These are phyloP conservation scores for Bacidia rubella DNA, from an alignment of 495 filamentous ascomycete genomes.

Conservation along the genomic window DNA sequence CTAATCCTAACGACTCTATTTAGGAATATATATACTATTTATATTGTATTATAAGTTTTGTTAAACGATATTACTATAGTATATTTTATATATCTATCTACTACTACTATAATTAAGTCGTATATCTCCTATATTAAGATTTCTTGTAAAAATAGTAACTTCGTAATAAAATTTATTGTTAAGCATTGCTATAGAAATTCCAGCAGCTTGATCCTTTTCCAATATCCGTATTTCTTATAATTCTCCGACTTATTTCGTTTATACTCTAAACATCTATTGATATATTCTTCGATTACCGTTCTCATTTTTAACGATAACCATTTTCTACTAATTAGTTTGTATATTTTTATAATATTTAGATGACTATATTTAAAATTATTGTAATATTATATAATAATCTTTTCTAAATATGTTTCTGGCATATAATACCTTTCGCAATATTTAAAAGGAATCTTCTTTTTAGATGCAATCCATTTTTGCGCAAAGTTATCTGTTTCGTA, in stretches of 20 bases:
- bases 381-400: background rate
- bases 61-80: background rate
- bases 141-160: slow-evolving; percentile 1
- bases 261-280: slow-evolving; percentile 1
- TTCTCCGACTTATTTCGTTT: background rate
- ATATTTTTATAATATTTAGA: slow-evolving; percentile 1
- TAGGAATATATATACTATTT: slow-evolving; percentile 1
- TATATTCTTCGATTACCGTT: slow-evolving; percentile 1
- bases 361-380: slow-evolving; percentile 7
- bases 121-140: background rate
- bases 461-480: background rate
- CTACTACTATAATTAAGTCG: background rate
- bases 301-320: background rate
- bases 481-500: background rate
- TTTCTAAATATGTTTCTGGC: background rate
- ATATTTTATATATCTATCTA: slow-evolving; percentile 6
- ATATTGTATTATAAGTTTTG: slow-evolving; percentile 4
- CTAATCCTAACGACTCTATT: slow-evolving; percentile 1
- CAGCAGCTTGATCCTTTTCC: background rate
- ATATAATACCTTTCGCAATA: background rate
- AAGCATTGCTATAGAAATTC: background rate
- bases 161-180: slow-evolving; percentile 2
- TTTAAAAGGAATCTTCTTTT: background rate
- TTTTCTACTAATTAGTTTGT: slow-evolving; percentile 1
- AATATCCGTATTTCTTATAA: background rate